Evolutionary conservation across 2,329 filamentous ascomycete genomes (phyloP), one percentile per base, ranked within the genome.

Genomic region (Elsinoe necatrix): DNA sequence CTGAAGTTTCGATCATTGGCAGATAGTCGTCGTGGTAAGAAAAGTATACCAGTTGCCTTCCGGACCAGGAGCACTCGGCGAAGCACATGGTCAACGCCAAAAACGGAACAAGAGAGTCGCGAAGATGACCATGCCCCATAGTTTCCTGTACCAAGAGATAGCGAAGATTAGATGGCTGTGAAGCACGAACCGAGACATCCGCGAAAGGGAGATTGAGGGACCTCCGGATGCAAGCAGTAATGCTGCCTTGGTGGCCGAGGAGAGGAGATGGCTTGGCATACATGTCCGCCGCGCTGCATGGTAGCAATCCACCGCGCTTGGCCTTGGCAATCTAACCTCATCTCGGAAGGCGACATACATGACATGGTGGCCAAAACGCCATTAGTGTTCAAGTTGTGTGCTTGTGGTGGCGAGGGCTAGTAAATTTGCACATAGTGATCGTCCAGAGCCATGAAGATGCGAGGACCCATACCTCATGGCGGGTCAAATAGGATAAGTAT

Each of bases 261-360:
- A 50, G 45, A 50, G 25, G 27, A 50, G 45, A 31, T 16, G 14
- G 6, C 45, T 50, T 50, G 45, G 45, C 45, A 1, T 37, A 34
- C 12, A 18, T 31, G 45, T 50, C 45, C 29, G 25, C 45, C 21
- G 41, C 41, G 41, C 41, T 45, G 41, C 41, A 45, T 18, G 41
- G 20, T 45, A 23, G 8, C 45, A 31, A 14, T 34, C 29, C 45
- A 25, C 25, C 27, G 45, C 23, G n/a, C 45, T 50, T 50, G 27
- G 45, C 45, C 25, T 34, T 31, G 45, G 45, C 45, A 20, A 27
- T 5, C 29, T 50, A 50, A 16, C 8, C 45, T 25, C 6, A 23
- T 50, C 34, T 18, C n/a, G 27, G 45, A 50, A 50, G 45, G 45
- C 45, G 27, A 50, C 29, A 11, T 34, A 16, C 45, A 9, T 50